These are phyloP conservation scores for Colletotrichum camelliae DNA, from an alignment of 2,329 filamentous ascomycete species.

Conservation along the genomic window DNA sequence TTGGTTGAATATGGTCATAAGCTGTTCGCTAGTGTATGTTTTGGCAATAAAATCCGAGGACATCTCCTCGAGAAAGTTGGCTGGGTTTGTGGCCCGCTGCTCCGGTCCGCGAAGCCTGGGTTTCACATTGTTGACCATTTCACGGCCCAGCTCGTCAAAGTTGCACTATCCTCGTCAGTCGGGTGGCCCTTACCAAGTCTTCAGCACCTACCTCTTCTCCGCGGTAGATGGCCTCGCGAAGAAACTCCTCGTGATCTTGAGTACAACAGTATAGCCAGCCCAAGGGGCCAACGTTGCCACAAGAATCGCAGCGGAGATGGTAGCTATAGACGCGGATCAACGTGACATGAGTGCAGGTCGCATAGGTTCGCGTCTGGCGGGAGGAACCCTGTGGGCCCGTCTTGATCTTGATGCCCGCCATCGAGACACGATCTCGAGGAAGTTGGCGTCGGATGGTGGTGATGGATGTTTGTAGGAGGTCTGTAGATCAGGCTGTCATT, in stretches of 20 bases:
- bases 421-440: neutral
- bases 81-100: slow-evolving; percentile 41
- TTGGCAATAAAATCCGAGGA: slow-evolving; percentile 40
- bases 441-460: neutral
- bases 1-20: slow-evolving; percentile 54
- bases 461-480: neutral
- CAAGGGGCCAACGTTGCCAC: slow-evolving; percentile 57
- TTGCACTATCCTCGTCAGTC: slow-evolving; percentile 27
- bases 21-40: slow-evolving; percentile 52
- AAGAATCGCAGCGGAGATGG: slow-evolving; percentile 61
- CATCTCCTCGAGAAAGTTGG: slow-evolving; percentile 52
- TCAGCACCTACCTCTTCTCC: slow-evolving; percentile 29
- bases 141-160: slow-evolving; percentile 40
- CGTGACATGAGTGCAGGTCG: slow-evolving; percentile 68
- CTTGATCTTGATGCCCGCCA: slow-evolving; percentile 1
- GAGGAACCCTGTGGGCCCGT: neutral
- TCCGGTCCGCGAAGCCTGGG: slow-evolving; percentile 45
- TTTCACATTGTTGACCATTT: slow-evolving; percentile 35
- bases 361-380: neutral
- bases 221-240: slow-evolving; percentile 35
- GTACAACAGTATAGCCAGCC: slow-evolving; percentile 80
- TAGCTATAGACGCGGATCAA: slow-evolving; percentile 69
- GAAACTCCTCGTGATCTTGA: slow-evolving; percentile 60
- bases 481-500: neutral
- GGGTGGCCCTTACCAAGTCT: slow-evolving; percentile 14